Conservation (phyloP, 495 filamentous ascomycete genomes). For the Annulohypoxylon moriforme region DNA sequence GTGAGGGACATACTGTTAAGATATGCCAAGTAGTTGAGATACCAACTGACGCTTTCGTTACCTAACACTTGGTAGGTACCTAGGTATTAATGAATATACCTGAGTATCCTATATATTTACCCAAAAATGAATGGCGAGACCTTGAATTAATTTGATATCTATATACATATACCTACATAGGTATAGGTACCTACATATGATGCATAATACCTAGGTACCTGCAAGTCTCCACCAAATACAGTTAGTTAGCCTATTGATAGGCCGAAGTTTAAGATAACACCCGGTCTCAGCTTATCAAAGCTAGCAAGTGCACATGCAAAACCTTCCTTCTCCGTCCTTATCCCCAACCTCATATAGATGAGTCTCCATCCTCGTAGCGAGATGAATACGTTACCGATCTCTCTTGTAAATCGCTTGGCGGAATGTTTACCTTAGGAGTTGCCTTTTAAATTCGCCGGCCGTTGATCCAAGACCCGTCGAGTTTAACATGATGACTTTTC, state of each 20-base stretch:
- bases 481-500: conserved; percentile 35
- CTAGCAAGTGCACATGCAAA: background rate
- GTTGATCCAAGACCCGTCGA: conserved; percentile 8
- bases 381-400: background rate
- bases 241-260: too few relatives aligned
- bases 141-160: too few relatives aligned
- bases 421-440: background rate
- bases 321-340: background rate
- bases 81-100: too few relatives aligned
- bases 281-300: background rate
- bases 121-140: too few relatives aligned
- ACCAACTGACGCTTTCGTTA: conserved; percentile 20
- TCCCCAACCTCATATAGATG: background rate
- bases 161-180: background rate
- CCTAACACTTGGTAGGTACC: too few relatives aligned
- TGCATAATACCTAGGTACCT: too few relatives aligned
- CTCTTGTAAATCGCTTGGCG: background rate
- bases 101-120: too few relatives aligned
- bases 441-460: background rate
- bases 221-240: too few relatives aligned
- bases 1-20: conserved; percentile 26
- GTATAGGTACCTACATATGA: too few relatives aligned
- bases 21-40: conserved; percentile 30
- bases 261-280: background rate
- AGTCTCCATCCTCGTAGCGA: background rate